These are phyloP conservation scores for Myxozyma kluyveri DNA, from an alignment of 805 yeast genomes.

Conservation along the genomic window DNA sequence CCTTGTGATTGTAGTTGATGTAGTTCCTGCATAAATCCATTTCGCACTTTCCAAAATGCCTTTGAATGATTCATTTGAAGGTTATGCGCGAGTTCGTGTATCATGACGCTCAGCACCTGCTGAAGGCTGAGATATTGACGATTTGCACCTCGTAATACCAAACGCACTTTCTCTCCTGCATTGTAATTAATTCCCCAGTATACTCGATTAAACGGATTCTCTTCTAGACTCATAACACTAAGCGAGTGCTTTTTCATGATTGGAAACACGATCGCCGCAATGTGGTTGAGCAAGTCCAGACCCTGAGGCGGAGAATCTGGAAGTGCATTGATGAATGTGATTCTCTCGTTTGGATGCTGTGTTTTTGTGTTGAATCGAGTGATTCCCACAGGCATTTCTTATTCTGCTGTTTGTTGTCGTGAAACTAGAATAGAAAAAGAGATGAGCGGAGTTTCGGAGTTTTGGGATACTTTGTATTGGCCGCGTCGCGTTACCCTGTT, in stretches of 20 bases:
- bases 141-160: conserved; percentile 28
- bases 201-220: conserved; percentile 19
- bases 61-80: conserved; percentile 29
- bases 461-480: too few species aligned
- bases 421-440: too few species aligned
- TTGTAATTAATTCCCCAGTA: conserved; percentile 32
- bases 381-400: conserved; percentile 20
- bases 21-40: conserved; percentile 25
- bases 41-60: conserved; percentile 26
- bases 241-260: conserved; percentile 28
- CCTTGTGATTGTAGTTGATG: conserved; percentile 20
- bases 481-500: too few species aligned
- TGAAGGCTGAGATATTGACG: conserved; percentile 20
- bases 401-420: not conserved
- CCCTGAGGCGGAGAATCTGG: conserved; percentile 23
- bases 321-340: conserved; percentile 26
- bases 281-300: conserved; percentile 23
- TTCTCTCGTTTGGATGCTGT: conserved; percentile 27
- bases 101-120: conserved; percentile 29
- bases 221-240: conserved; percentile 27
- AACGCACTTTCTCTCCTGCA: conserved; percentile 27
- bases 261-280: conserved; percentile 32
- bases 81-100: conserved; percentile 31
- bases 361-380: conserved; percentile 19
- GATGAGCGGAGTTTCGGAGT: too few species aligned